Conservation (phyloP, 805 yeast species). For the Candida qinlingensis region DNA sequence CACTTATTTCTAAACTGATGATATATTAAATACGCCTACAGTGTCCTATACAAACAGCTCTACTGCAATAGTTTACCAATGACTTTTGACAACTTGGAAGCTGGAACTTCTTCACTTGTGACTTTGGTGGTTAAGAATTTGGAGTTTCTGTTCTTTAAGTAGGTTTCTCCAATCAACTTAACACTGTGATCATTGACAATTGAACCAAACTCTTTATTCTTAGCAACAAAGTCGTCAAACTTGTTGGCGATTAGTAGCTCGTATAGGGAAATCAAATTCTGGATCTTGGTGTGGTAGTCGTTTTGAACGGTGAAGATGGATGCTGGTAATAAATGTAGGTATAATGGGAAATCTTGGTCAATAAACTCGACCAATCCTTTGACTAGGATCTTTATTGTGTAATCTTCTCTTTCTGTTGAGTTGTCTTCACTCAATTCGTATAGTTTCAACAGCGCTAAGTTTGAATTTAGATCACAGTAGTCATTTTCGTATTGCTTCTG, state of each 20-base stretch:
- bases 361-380: slow-evolving; percentile 37
- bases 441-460: slow-evolving; percentile 41
- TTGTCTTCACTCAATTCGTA: slow-evolving; percentile 33
- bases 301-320: slow-evolving; percentile 26
- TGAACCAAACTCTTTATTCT: slow-evolving; percentile 18
- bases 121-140: slow-evolving; percentile 17
- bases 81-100: slow-evolving; percentile 22
- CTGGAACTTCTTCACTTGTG: slow-evolving; percentile 21
- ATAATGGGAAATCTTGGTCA: slow-evolving; percentile 38
- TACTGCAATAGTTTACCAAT: slow-evolving; percentile 12
- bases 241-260: slow-evolving; percentile 22
- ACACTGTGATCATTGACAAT: slow-evolving; percentile 16
- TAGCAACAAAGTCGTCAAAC: slow-evolving; percentile 15
- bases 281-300: slow-evolving; percentile 22
- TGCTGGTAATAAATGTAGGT: slow-evolving; percentile 40
- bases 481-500: slow-evolving; percentile 32
- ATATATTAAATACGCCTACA: background rate
- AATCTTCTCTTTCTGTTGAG: slow-evolving; percentile 32
- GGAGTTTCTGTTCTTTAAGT: slow-evolving; percentile 18
- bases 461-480: slow-evolving; percentile 37
- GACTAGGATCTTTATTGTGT: slow-evolving; percentile 33
- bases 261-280: slow-evolving; percentile 19
- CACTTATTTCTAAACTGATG: background rate
- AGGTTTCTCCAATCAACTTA: slow-evolving; percentile 15
- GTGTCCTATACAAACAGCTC: background rate